Percentiles rank a stretch among this genome's conserved stretches.
Evolutionary conservation across 1,139 yeast species (phyloP).

Genomic region (Taphrina betulina): DNA sequence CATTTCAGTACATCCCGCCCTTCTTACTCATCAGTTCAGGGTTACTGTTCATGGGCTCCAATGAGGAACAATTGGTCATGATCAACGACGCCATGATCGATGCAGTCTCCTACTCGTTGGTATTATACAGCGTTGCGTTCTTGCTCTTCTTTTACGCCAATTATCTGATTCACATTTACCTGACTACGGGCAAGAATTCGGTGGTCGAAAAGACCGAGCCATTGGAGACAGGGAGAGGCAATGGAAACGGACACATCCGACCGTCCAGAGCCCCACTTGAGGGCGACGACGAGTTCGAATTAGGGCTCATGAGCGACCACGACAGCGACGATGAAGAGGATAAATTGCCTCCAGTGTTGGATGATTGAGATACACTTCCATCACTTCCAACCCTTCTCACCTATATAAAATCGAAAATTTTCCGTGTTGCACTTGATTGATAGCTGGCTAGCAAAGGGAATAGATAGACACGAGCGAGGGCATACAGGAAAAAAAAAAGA

Average conservation of each 20-base stretch:
- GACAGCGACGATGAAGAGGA: constrained; percentile 8
- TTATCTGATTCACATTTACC: constrained; percentile 20
- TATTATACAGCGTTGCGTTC: constrained; percentile 73
- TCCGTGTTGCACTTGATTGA: no score
- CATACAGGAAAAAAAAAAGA: no score
- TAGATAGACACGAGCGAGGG: no score
- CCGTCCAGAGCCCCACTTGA: constrained; percentile 4
- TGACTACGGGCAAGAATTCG: constrained; percentile 15
- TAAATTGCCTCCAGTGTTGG: no score
- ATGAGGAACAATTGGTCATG: constrained; percentile 75
- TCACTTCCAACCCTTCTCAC: no score
- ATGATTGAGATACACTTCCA: no score
- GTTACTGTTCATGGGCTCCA: constrained; percentile 83
- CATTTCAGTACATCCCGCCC: constrained; percentile 80
- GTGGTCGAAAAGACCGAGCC: neutral
- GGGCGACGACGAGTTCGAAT: constrained; percentile 8
- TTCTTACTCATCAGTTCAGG: constrained; percentile 77
- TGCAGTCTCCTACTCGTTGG: constrained; percentile 76
- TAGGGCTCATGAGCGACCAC: constrained; percentile 14
- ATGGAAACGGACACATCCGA: neutral
- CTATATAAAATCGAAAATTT: no score
- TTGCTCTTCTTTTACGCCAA: constrained; percentile 52
- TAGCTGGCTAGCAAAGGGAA: no score
- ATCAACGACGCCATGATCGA: constrained; percentile 76
- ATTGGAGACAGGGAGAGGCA: neutral